Evolutionary conservation across 176 grass and related monocot genomes (phyloP), one percentile per base, ranked within the genome.

Genomic region (Carex parvula): DNA sequence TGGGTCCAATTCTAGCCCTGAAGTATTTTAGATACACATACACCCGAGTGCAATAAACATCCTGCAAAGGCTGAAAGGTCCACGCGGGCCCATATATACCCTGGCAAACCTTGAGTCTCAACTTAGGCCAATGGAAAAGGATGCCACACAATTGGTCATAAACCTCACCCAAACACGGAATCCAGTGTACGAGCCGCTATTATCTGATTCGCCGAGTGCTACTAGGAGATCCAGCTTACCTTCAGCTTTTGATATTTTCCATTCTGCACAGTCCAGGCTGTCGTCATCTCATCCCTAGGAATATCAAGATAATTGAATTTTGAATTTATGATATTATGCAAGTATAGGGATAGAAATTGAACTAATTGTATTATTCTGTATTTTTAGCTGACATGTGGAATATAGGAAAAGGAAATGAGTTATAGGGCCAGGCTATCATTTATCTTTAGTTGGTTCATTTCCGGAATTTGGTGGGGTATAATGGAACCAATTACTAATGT

Each of bases 1-100:
- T 94, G 95, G 95, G 95, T 37, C 95, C 95, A 56, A 85, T 98
- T 74, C 81, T 98, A 35, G 95, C 90, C 66, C 79, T 98, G 87
- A 98, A 94, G 80, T 98, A 94, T 81, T 94, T 98, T 79, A 92
- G 95, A 91, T 98, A 91, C 79, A 90, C 91, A 84, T 98, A 98
- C 89, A 85, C 71, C 82, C 95, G 60, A 94, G 89, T 52, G 90
- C 86, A 17, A 98, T 98, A 81, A 94, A 98, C 83, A 90, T 93
- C 87, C 89, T 98, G 86, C 95, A 94, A 87, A 91, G 71, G 90
- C 90, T 0, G 95, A 94, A 88, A 87, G 95, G n/a, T 94, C n/a
- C 92, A 21, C 68, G 61, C 33, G 95, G 92, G 10, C 89, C 92
- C 24, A 88, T 90, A 60, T 98, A 94, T 79, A 89, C 90, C 26